A percentile compares a stretch with the other conserved stretches of the same genome.
These are phyloP conservation scores for Cylindrotheca closterium DNA, from an alignment of 108 stramenopile species.

Conservation along the genomic window DNA sequence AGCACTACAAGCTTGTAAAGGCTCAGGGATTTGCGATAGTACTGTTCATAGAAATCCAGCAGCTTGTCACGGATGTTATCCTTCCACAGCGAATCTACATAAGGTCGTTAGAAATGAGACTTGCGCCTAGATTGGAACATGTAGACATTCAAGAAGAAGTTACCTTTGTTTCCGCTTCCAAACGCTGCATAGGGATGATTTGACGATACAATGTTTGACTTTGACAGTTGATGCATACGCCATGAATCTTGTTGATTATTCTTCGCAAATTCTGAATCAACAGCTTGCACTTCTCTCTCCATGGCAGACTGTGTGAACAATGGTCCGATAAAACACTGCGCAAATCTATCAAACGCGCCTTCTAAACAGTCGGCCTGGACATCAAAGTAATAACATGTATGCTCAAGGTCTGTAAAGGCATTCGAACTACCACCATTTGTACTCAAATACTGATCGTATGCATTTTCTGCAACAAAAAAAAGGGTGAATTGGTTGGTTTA, in stretches of 20 bases:
- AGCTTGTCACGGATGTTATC: conserved; percentile 67
- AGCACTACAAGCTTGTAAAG: conserved; percentile 68
- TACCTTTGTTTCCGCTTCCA: conserved; percentile 69
- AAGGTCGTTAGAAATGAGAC: too few species aligned
- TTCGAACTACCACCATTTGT: conserved; percentile 77
- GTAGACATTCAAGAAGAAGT: too few species aligned
- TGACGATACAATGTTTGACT: conserved; percentile 24
- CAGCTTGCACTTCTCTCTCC: conserved; percentile 83
- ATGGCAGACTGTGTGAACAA: conserved; percentile 64
- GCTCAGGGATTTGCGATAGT: conserved; percentile 81
- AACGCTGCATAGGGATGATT: conserved; percentile 71
- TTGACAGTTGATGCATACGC: conserved; percentile 52
- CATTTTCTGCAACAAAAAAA: conserved; percentile 76
- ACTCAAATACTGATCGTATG: conserved; percentile 56
- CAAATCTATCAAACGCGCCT: conserved; percentile 83
- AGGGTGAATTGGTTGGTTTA: too few species aligned
- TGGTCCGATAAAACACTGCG: conserved; percentile 82
- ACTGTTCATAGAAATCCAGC: conserved; percentile 61
- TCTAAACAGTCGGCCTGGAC: conserved; percentile 49
- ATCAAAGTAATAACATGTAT: conserved; percentile 87
- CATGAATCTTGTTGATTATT: conserved; percentile 81
- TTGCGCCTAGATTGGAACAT: too few species aligned
- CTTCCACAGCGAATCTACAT: conserved; percentile 23
- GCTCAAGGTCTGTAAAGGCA: conserved; percentile 83
- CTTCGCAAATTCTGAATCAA: conserved; percentile 88